These are phyloP conservation scores for Colletotrichum sidae DNA, from an alignment of 2,329 filamentous ascomycete genomes.

Conservation along the genomic window DNA sequence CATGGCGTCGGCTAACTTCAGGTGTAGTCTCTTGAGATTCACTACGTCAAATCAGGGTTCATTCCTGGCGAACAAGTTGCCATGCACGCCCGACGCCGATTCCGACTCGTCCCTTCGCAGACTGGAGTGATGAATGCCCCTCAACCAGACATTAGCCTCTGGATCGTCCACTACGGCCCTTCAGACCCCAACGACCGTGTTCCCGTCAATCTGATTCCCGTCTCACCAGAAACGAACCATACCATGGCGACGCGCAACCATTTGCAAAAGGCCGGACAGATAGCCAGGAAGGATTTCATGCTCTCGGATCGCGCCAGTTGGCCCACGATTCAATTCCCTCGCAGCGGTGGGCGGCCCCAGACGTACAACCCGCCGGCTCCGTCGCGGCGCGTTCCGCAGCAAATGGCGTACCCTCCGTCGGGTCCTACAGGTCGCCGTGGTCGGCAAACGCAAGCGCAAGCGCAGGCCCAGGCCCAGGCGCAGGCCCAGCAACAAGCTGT, in stretches of 20 bases:
- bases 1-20: neutral
- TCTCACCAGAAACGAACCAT: conserved; percentile 70
- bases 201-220: conserved; percentile 74
- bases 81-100: conserved; percentile 84
- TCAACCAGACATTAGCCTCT: conserved; percentile 82
- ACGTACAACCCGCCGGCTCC: conserved; percentile 57
- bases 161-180: conserved; percentile 90
- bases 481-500: conserved; percentile 38
- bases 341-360: conserved; percentile 62
- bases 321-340: conserved; percentile 83
- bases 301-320: conserved; percentile 89
- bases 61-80: conserved; percentile 80
- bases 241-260: conserved; percentile 72
- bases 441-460: conserved; percentile 51
- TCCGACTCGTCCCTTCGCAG: conserved; percentile 82
- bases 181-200: conserved; percentile 80
- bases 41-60: conserved; percentile 84
- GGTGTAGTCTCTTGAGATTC: conserved; percentile 86
- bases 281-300: conserved; percentile 94
- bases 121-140: conserved; percentile 76
- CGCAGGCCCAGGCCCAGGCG: conserved; percentile 50
- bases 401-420: conserved; percentile 71
- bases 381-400: conserved; percentile 64
- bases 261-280: conserved; percentile 80
- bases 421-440: conserved; percentile 51